Evolutionary conservation across 768 basidiomycete species (phyloP).

Genomic region (Leccinum obscurum): DNA sequence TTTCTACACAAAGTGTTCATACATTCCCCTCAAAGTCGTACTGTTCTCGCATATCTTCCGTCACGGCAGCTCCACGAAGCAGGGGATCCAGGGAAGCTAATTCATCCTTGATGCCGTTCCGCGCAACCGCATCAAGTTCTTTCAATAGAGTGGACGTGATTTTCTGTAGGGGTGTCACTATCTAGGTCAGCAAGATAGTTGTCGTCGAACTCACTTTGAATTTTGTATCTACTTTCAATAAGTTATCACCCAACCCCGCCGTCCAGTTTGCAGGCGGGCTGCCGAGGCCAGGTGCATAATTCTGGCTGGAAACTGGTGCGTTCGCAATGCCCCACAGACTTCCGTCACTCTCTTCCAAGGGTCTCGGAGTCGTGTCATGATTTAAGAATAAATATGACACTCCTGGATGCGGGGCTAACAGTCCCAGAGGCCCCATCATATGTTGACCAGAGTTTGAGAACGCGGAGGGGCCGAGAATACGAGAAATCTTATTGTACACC

Average conservation of each 20-base stretch:
- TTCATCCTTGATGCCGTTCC: conserved; percentile 80
- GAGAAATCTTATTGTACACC: conserved; percentile 84
- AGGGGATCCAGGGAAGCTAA: conserved; percentile 79
- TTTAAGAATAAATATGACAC: conserved; percentile 71
- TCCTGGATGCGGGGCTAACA: conserved; percentile 77
- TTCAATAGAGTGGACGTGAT: conserved; percentile 76
- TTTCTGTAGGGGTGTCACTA: conserved; percentile 55
- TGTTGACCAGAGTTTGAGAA: conserved; percentile 69
- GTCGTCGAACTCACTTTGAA: conserved; percentile 61
- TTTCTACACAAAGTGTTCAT: conserved; percentile 21
- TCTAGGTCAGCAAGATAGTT: not conserved
- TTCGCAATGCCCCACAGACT: conserved; percentile 78
- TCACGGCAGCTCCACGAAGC: conserved; percentile 53
- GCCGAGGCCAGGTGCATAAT: conserved; percentile 37
- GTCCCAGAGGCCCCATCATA: conserved; percentile 74
- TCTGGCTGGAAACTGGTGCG: conserved; percentile 32
- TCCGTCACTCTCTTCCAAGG: conserved; percentile 43
- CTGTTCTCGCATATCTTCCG: conserved; percentile 39
- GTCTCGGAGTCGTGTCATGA: conserved; percentile 39
- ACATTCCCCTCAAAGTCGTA: conserved; percentile 46
- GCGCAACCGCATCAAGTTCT: conserved; percentile 81
- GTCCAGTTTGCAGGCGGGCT: conserved; percentile 66
- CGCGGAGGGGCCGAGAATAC: conserved; percentile 80
- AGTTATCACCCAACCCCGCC: conserved; percentile 62
- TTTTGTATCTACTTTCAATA: conserved; percentile 79